Conservation (phyloP, 164 flowering plant species). For the Magnolia changhungtana region DNA sequence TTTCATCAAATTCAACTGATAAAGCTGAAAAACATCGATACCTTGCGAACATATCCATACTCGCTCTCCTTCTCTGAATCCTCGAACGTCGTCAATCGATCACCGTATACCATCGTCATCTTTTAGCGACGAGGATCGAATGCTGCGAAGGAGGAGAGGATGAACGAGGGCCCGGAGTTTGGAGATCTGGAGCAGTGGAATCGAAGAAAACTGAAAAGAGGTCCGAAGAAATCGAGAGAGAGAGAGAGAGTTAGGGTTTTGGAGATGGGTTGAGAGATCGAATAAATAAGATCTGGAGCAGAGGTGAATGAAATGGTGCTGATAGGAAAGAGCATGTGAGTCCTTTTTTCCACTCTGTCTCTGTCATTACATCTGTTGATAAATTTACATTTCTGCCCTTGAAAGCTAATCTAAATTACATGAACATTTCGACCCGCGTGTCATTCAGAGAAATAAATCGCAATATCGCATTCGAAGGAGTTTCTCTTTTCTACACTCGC, state of each 20-base stretch:
- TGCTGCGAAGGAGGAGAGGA: neutral
- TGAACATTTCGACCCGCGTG: no score
- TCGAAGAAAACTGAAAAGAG: neutral
- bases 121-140: neutral
- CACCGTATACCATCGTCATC: conserved; percentile 17
- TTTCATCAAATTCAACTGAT: neutral
- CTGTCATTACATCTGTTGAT: neutral
- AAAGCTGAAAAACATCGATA: neutral
- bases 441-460: no score
- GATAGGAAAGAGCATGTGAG: neutral
- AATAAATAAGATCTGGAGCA: neutral
- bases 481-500: no score
- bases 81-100: conserved; percentile 86
- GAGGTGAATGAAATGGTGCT: neutral
- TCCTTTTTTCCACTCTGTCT: neutral
- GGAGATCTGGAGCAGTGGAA: neutral
- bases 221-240: neutral
- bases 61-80: conserved; percentile 98
- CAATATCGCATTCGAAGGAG: no score
- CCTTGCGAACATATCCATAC: conserved; percentile 32
- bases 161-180: neutral
- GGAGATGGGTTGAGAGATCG: neutral
- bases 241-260: neutral
- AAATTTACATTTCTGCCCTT: neutral
- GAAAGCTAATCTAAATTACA: neutral